Evolutionary conservation across 768 basidiomycete species (phyloP).

Genomic region (Rhizopogon rudus): DNA sequence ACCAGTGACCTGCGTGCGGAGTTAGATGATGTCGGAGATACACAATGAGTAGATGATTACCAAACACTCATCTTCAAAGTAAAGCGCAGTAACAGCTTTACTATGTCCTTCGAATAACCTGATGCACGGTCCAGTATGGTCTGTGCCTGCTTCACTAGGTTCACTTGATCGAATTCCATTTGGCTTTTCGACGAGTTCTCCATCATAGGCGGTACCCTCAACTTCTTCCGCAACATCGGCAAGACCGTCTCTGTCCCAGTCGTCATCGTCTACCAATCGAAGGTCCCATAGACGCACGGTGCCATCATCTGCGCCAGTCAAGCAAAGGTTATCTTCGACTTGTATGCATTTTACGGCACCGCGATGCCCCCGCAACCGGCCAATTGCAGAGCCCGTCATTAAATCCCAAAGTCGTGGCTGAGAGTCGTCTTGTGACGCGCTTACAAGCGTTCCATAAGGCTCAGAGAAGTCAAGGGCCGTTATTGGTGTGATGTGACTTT

Average conservation of each 20-base stretch:
- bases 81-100: constrained; percentile 88
- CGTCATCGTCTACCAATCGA: constrained; percentile 74
- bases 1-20: constrained; percentile 75
- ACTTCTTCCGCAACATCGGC: constrained; percentile 65
- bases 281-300: constrained; percentile 89
- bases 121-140: constrained; percentile 49
- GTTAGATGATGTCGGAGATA: constrained; percentile 9
- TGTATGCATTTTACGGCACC: constrained; percentile 86
- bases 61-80: constrained; percentile 92
- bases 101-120: constrained; percentile 85
- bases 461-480: constrained; percentile 93
- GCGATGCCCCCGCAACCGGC: constrained; percentile 75
- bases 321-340: constrained; percentile 85
- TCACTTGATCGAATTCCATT: constrained; percentile 37
- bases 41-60: constrained; percentile 35
- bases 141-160: constrained; percentile 37
- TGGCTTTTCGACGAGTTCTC: constrained; percentile 32
- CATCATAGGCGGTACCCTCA: constrained; percentile 31
- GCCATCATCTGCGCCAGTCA: constrained; percentile 89
- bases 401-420: constrained; percentile 95
- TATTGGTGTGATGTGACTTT: constrained; percentile 76
- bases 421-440: constrained; percentile 78
- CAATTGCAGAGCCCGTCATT: constrained; percentile 82
- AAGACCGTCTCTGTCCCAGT: constrained; percentile 48
- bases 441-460: constrained; percentile 92